Base-by-base conservation (phyloP, 1,139 yeast species). In the Hansenula lynferdii region DNA sequence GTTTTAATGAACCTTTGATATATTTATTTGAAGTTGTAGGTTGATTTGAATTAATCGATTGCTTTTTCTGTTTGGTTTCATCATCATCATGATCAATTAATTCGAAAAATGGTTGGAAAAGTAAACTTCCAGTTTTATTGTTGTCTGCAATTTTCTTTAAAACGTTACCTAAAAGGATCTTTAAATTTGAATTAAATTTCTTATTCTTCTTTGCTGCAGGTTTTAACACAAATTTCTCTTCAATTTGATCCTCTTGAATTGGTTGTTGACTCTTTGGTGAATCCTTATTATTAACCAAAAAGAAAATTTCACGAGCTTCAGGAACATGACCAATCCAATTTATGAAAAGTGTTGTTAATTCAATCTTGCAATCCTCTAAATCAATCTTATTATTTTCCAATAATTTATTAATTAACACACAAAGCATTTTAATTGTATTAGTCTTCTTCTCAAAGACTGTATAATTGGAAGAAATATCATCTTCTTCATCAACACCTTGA, bases 271-370 rank as follows among this genome's bases (percentile, higher is more conserved):
- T 3, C n/a, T 27, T 14, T 3, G 10, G 3, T 10, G 10, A 10
- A 5, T 10, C 15, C 15, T 23, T 31, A 5, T 21, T 37, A 29
- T 61, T 61, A 15, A 64, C 44, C 34, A 46, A 49, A 45, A 65
- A 67, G 44, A 61, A 64, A 12, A 67, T 40, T 5, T 54, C 57
- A 35, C 61, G 58, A 5, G 77, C 76, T 26, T 69, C 75, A 0
- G 73, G 70, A 6, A 69, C 47, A 37, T 69, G 66, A 7, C 83
- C 77, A 34, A 81, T 75, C 80, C 85, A 80, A 43, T 72, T 74
- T 50, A 82, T 68, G 37, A 83, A 61, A 35, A 80, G 61, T 4
- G 75, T 69, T 43, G 77, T 78, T 24, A 81, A 58, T 44, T 77
- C 85, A 42, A 72, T 67, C n/a, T 67, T 62, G 47, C 74, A 77